A percentile compares a stretch with the other conserved stretches of the same genome.
Evolutionary conservation across 306 rosid species (phyloP).

Genomic region (Quercus cerris): DNA sequence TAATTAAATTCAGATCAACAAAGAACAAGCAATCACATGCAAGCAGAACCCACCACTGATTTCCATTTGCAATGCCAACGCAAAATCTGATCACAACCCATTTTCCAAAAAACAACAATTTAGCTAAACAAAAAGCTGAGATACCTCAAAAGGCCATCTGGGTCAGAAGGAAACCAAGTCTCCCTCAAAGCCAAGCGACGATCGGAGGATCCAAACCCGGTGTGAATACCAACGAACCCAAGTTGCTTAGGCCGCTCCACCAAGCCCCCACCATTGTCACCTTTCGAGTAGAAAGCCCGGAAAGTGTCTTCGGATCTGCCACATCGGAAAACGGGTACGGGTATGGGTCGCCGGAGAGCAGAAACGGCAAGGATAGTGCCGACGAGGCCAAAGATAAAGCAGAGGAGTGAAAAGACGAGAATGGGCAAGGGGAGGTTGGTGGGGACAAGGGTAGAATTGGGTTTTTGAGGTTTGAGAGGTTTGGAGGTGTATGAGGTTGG

Average conservation of each 20-base stretch:
- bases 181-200: slow-evolving; percentile 33
- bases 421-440: slow-evolving; percentile 10
- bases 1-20: neutral
- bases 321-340: slow-evolving; percentile 33
- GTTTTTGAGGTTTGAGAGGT: slow-evolving; percentile 20
- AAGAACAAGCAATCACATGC: neutral
- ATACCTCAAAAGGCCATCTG: slow-evolving; percentile 30
- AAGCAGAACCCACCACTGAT: neutral
- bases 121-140: neutral
- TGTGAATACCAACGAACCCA: slow-evolving; percentile 40
- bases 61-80: neutral
- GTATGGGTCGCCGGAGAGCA: slow-evolving; percentile 24
- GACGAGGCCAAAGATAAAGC: slow-evolving; percentile 28
- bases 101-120: neutral
- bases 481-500: slow-evolving; percentile 26
- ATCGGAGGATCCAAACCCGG: slow-evolving; percentile 22
- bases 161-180: slow-evolving; percentile 36
- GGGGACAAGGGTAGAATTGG: slow-evolving; percentile 1
- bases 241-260: slow-evolving; percentile 36
- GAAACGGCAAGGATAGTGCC: slow-evolving; percentile 26
- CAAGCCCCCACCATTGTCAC: slow-evolving; percentile 12
- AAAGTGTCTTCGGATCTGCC: slow-evolving; percentile 32
- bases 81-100: neutral
- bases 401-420: slow-evolving; percentile 21
- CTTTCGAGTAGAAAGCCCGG: slow-evolving; percentile 25